A percentile compares a stretch with the other conserved stretches of the same genome.
phyloP scores from a whole-genome alignment of 2,329 filamentous ascomycete genomes.

The Aureobasidium sp. region DNA sequence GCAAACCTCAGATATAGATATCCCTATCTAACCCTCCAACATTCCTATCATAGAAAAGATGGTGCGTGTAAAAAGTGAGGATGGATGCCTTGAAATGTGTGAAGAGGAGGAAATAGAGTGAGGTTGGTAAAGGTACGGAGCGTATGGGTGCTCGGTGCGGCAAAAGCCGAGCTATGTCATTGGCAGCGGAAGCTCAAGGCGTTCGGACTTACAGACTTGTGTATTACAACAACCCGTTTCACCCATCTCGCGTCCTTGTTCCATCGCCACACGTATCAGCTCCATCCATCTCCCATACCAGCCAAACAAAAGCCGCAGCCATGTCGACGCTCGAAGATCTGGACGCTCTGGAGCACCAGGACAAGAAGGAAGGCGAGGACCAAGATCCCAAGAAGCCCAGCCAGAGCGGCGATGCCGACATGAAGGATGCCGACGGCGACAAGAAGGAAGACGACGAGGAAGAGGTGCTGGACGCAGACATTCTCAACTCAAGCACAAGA shows the following conservation, averaged over 20 bases:
- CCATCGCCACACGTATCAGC: not conserved
- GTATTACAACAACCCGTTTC: not conserved
- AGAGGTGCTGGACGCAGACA: slow-evolving; percentile 83
- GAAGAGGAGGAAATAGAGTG: not conserved
- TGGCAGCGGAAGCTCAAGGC: slow-evolving; percentile 1
- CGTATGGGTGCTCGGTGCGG: not conserved
- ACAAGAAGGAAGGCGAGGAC: slow-evolving; percentile 64
- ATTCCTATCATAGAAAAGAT: not conserved
- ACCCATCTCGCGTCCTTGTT: not conserved
- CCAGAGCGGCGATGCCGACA: slow-evolving; percentile 65
- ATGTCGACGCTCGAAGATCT: slow-evolving; percentile 93
- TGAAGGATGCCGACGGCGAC: slow-evolving; percentile 64
- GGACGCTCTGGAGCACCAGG: slow-evolving; percentile 75
- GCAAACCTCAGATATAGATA: not conserved
- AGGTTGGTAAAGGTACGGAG: not conserved
- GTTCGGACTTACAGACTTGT: not conserved
- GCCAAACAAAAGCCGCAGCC: slow-evolving; percentile 23
- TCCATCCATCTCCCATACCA: not conserved
- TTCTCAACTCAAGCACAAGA: slow-evolving; percentile 83
- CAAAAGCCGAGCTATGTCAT: slow-evolving; percentile 8
- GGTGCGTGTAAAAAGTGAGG: not conserved
- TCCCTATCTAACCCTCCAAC: not conserved
- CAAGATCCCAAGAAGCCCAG: slow-evolving; percentile 47
- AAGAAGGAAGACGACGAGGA: slow-evolving; percentile 54
- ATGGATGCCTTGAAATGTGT: not conserved